Base-by-base conservation (phyloP, 139 green algal species). In the Closterium sp. region DNA sequence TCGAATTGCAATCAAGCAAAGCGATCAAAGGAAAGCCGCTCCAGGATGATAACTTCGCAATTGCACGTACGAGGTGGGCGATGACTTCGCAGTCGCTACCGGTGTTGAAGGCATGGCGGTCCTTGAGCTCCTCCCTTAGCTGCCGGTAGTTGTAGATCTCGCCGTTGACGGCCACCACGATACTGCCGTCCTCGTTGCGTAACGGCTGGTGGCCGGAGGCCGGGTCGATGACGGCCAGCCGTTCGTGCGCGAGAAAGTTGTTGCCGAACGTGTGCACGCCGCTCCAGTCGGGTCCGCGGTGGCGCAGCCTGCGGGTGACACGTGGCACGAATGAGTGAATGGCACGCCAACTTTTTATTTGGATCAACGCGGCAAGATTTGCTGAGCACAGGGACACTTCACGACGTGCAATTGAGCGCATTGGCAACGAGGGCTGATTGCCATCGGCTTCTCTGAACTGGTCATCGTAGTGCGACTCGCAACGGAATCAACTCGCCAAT, bases 101-200 rank as follows among this genome's bases (percentile, higher is more conserved):
- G 76, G 95, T 91, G 16, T 94, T 92, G 91, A 94, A 93, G 91
- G 95, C 94, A 32, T 93, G 84, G 30, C 34, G 21, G 7, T 66
- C 2, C 33, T 76, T 43, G 4, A 91, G 38, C 84, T 32, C 33
- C 12, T 96, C 94, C 84, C 93, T 30, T n/a, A 98, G 96, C 84
- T 96, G 69, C 83, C 93, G 23, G 92, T 97, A 95, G 95, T 98
- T 98, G 95, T 98, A 98, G 85, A 98, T 97, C 89, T 98, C 96
- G 35, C 96, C 96, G 91, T 98, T 98, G 32, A 94, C 92, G 30
- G 92, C 64, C 16, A 94, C 96, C 23, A 89, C 92, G 83, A 94
- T 92, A 8, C 30, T 34, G 33, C 88, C 88, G 10, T 89, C 91
- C 34, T 96, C 94, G 84, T 96, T 94, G 93, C 96, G 96, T 91